Evolutionary conservation across 495 filamentous ascomycete genomes (phyloP), one percentile per base, ranked within the genome.

Genomic region (Penicillium dipodomyicola): DNA sequence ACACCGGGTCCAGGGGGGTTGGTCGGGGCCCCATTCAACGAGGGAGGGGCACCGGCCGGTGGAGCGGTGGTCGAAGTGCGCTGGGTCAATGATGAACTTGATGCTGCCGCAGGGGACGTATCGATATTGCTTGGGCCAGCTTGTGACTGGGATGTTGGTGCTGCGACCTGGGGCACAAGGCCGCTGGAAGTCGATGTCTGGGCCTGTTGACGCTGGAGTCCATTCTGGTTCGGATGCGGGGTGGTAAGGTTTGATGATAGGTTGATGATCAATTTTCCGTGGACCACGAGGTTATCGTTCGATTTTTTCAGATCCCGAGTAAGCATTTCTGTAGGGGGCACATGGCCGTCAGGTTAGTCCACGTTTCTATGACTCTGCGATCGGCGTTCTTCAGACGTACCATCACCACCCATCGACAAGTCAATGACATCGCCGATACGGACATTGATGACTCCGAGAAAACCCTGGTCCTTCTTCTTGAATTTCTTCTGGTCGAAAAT

Each of bases 401-500:
- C 92, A 77, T 98, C 94, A 55, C 90, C 89, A 41, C 91, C 92
- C 59, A 88, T 83, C 52, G 87, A 85, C 57, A 98, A 72, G 69
- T 97, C 94, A 49, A 98, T 89, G 37, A 92, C 88, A 79, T 91
- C 89, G 55, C 94, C 95, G 53, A 97, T 87, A 50, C 91, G 88
- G 56, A 97, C 87, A 70, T 98, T 98, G 62, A 98, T 96, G 37
- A 98, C 94, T 37, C 94, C 94, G 20, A 98, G 83, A 64, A 98
- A 98, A 2, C 94, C 94, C 70, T 98, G 94, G 65, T 97, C 94
- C 89, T 97, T 98, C 82, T 98, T 98, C 79, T 98, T 98, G 79
- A 97, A 98, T 73, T 98, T 98, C 80, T 97, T 97, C 72, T 98
- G 94, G 70, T 98, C 94, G 66, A 98, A 98, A 45, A 98, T 96